These are phyloP conservation scores for Acmispon strigosus DNA, from an alignment of 306 rosid genomes.

Conservation along the genomic window DNA sequence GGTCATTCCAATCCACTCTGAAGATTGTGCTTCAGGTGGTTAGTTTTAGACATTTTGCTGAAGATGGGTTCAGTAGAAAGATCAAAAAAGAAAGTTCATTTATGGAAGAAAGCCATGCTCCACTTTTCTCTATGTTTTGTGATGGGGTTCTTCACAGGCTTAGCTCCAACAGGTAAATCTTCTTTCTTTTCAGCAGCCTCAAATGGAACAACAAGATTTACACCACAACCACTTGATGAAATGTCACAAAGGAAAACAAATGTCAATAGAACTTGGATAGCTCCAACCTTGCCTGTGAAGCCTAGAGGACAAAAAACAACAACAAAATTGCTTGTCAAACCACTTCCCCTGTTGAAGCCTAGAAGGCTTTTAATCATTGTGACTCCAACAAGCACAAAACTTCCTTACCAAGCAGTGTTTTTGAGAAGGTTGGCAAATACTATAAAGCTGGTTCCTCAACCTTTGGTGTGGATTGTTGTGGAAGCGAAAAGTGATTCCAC, in stretches of 20 bases:
- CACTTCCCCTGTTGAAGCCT: conserved; percentile 24
- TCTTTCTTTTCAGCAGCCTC: conserved; percentile 30
- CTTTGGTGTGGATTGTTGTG: conserved; percentile 87
- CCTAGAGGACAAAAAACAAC: conserved; percentile 12
- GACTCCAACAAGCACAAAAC: conserved; percentile 69
- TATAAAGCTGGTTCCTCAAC: conserved; percentile 55
- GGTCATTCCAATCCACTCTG: no score
- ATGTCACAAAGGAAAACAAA: conserved; percentile 10
- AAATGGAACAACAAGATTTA: conserved; percentile 21
- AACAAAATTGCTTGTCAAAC: not conserved
- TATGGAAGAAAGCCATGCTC: conserved; percentile 77
- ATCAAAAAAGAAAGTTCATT: conserved; percentile 67
- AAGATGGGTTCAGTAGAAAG: conserved; percentile 73
- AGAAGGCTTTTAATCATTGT: conserved; percentile 57
- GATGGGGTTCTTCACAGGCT: conserved; percentile 88
- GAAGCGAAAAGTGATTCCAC: conserved; percentile 49
- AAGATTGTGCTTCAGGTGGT: conserved; percentile 4
- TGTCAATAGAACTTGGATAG: conserved; percentile 25
- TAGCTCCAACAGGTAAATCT: conserved; percentile 74
- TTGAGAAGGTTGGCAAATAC: conserved; percentile 75
- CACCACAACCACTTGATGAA: conserved; percentile 41
- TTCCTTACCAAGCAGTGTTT: conserved; percentile 41
- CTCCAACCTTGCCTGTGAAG: conserved; percentile 22
- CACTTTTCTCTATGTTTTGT: conserved; percentile 84
- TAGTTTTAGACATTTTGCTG: not conserved